Conservation (phyloP, 2,329 filamentous ascomycete genomes). For the Diaporthe sp. region DNA sequence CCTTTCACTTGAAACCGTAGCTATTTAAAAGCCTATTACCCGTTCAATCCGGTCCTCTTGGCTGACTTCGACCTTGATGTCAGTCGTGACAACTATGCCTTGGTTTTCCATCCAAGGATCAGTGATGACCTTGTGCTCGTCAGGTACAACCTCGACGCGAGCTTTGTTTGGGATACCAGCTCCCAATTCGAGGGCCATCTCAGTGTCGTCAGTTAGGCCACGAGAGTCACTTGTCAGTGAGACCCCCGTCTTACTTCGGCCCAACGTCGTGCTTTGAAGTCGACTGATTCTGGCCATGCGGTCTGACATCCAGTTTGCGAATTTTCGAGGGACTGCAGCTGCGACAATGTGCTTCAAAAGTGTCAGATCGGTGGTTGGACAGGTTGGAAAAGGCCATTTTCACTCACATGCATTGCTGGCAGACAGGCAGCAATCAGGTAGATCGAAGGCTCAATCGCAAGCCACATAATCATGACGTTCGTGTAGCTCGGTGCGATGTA, state of each 20-base stretch:
- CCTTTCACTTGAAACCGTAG: background rate
- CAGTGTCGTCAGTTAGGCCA: constrained; percentile 22
- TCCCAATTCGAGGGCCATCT: constrained; percentile 24
- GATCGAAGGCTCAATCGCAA: constrained; percentile 34
- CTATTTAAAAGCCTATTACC: constrained; percentile 34
- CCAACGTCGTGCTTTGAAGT: background rate
- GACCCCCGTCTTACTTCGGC: constrained; percentile 28
- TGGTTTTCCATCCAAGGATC: constrained; percentile 27
- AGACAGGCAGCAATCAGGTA: constrained; percentile 37
- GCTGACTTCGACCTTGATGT: constrained; percentile 30
- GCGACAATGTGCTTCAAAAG: constrained; percentile 29
- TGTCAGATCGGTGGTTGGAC: background rate
- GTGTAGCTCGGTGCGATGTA: constrained; percentile 34
- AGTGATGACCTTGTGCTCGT: background rate
- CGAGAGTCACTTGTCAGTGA: constrained; percentile 33
- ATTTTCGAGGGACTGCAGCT: background rate
- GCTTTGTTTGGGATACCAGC: background rate
- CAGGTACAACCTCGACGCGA: constrained; percentile 6
- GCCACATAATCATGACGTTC: constrained; percentile 35
- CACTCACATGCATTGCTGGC: constrained; percentile 37
- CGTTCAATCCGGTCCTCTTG: constrained; percentile 35
- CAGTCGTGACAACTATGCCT: constrained; percentile 35
- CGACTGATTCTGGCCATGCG: constrained; percentile 20
- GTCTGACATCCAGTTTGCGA: constrained; percentile 30
- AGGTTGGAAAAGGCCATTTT: background rate